Percentiles rank a stretch among this genome's conserved stretches.
Evolutionary conservation across 768 basidiomycete species (phyloP).

Genomic region (Russula sp.): DNA sequence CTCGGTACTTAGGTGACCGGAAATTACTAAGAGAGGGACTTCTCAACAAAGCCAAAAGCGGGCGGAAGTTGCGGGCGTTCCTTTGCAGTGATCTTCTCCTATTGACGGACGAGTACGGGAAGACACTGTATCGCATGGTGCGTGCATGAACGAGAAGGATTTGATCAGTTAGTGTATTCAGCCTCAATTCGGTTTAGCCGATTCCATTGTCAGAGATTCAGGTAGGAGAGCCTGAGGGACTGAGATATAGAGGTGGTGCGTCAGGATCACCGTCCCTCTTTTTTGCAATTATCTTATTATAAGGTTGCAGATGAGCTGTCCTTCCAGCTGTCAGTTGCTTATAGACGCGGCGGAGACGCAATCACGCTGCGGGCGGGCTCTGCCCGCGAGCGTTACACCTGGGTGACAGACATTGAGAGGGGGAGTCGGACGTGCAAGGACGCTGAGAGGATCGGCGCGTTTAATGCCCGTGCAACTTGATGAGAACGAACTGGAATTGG

Average conservation of each 20-base stretch:
- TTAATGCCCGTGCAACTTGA: neutral
- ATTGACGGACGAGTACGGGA: slow-evolving; percentile 68
- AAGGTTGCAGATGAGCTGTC: slow-evolving; percentile 56
- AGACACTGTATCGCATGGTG: slow-evolving; percentile 81
- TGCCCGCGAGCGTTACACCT: slow-evolving; percentile 55
- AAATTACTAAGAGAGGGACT: slow-evolving; percentile 75
- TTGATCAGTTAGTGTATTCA: neutral
- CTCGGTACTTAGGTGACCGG: slow-evolving; percentile 78
- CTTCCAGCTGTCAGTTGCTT: slow-evolving; percentile 64
- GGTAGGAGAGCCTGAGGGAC: slow-evolving; percentile 45
- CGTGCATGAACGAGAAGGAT: slow-evolving; percentile 32
- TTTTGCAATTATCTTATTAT: neutral
- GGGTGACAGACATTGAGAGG: slow-evolving; percentile 46
- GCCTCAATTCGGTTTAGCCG: slow-evolving; percentile 48
- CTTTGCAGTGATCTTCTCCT: slow-evolving; percentile 90
- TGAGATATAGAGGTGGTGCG: slow-evolving; percentile 50
- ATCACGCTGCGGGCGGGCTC: slow-evolving; percentile 58
- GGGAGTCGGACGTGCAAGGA: slow-evolving; percentile 41
- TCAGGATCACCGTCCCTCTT: neutral
- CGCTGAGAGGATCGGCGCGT: slow-evolving; percentile 7
- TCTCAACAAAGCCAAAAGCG: slow-evolving; percentile 79
- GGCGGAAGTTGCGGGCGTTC: slow-evolving; percentile 69
- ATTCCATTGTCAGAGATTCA: slow-evolving; percentile 67
- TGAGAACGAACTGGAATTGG: neutral
- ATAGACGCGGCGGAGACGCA: slow-evolving; percentile 71